Evolutionary conservation across 805 yeast species (phyloP), one percentile per base, ranked within the genome.

Genomic region (Pichia occidentalis): DNA sequence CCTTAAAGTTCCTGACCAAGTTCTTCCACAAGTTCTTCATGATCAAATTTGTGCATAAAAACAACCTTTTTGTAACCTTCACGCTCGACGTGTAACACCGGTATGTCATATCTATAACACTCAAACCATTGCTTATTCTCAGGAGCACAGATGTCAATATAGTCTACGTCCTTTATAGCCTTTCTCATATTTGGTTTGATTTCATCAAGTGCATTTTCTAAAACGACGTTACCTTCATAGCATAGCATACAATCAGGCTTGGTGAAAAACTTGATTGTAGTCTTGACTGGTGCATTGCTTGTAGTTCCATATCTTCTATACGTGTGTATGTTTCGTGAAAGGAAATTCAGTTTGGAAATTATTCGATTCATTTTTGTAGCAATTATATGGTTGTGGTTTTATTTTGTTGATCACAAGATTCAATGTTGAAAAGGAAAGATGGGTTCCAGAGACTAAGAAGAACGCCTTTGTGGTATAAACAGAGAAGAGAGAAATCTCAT

Each of bases 241-340:
- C 92, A 83, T 20, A 83, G 57, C 48, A 74, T 74, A 50, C 92
- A 83, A 24, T 78, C 75, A 5, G 74, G 73, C 51, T 83, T 83
- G 5, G 85, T 77, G 59, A 76, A 83, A 37, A 83, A 70, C 0
- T 81, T 77, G 23, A 80, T 54, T 16, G 49, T 50, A 14, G 44
- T 45, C 17, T 7, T 24, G 10, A 38, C 32, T n/a, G 30, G 7
- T 14, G 16, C 30, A n/a, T n/a, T n/a, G n/a, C n/a, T n/a, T n/a
- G n/a, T n/a, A n/a, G n/a, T n/a, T n/a, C n/a, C n/a, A n/a, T n/a
- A n/a, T n/a, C n/a, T n/a, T n/a, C n/a, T n/a, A n/a, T n/a, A n/a
- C n/a, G n/a, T n/a, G n/a, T n/a, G n/a, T n/a, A n/a, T n/a, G n/a
- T n/a, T n/a, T n/a, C n/a, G n/a, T n/a, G n/a, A n/a, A n/a, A n/a